Evolutionary conservation across 768 basidiomycete species (phyloP).

Genomic region (Termitomyces sp.): DNA sequence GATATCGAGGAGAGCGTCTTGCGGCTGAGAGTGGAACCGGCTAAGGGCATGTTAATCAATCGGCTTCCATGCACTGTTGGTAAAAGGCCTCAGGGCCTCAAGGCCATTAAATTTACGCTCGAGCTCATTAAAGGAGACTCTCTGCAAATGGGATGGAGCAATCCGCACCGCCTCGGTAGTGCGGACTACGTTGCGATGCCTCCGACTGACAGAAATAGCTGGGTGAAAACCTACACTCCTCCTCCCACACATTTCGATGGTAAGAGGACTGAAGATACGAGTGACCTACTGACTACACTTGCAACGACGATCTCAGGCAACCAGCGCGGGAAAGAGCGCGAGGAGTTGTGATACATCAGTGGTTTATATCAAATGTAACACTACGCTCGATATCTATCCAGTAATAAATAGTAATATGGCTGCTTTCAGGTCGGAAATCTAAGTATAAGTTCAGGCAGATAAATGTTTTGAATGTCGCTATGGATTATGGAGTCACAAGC

Average conservation of each 20-base stretch:
- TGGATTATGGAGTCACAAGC: constrained; percentile 23
- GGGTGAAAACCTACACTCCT: background rate
- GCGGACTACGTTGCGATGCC: constrained; percentile 33
- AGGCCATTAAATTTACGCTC: constrained; percentile 27
- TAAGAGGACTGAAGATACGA: background rate
- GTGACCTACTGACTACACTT: background rate
- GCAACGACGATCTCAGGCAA: too few species aligned
- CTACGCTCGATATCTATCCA: background rate
- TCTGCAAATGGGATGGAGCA: constrained; percentile 25
- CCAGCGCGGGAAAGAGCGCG: too few species aligned
- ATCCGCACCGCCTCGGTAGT: constrained; percentile 46
- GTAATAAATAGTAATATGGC: too few species aligned
- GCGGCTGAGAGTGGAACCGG: constrained; percentile 25
- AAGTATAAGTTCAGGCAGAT: background rate
- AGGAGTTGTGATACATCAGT: background rate
- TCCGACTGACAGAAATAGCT: background rate
- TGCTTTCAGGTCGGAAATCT: background rate
- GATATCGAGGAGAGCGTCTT: constrained; percentile 15
- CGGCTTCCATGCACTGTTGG: constrained; percentile 43
- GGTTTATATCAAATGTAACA: background rate
- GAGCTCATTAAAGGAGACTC: constrained; percentile 19
- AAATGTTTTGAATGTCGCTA: background rate
- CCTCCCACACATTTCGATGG: background rate
- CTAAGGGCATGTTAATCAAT: constrained; percentile 16
- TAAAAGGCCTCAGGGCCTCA: constrained; percentile 28